These are phyloP conservation scores for Globisporangium echinulatum DNA, from an alignment of 352 stramenopile genomes.

Conservation along the genomic window DNA sequence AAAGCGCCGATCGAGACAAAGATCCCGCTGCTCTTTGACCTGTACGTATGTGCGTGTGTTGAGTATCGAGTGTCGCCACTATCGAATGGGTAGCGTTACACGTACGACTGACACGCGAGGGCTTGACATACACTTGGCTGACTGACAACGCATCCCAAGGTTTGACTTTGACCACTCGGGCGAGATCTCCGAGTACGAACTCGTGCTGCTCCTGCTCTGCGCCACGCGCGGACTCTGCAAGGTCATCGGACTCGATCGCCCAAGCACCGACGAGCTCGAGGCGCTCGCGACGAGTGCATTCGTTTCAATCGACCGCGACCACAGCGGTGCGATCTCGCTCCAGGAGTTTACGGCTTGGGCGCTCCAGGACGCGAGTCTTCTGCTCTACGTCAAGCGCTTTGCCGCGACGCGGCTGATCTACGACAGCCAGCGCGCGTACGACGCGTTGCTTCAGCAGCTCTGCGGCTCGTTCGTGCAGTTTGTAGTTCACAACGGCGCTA, in stretches of 20 bases:
- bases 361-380: conserved; percentile 34
- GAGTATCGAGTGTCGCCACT: no score
- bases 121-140: no score
- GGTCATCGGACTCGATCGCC: conserved; percentile 47
- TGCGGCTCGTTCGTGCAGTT: conserved; percentile 44
- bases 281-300: conserved; percentile 44
- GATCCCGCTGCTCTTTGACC: conserved; percentile 60
- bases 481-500: conserved; percentile 6
- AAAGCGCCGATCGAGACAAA: conserved; percentile 58
- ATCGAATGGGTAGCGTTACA: no score
- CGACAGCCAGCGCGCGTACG: conserved; percentile 61
- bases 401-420: conserved; percentile 57
- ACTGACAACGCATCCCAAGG: conserved; percentile 6
- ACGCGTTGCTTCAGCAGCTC: conserved; percentile 47
- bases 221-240: conserved; percentile 69
- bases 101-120: no score
- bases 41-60: conserved; percentile 19
- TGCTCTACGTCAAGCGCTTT: conserved; percentile 57
- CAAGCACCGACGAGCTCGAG: conserved; percentile 44
- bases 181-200: conserved; percentile 54
- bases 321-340: conserved; percentile 52
- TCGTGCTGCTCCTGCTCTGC: conserved; percentile 70
- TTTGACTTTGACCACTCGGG: conserved; percentile 79
- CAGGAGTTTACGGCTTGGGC: conserved; percentile 56
- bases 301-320: conserved; percentile 44